Conservation (phyloP, 495 filamentous ascomycete genomes). For the Hypoxylon fuscum region DNA sequence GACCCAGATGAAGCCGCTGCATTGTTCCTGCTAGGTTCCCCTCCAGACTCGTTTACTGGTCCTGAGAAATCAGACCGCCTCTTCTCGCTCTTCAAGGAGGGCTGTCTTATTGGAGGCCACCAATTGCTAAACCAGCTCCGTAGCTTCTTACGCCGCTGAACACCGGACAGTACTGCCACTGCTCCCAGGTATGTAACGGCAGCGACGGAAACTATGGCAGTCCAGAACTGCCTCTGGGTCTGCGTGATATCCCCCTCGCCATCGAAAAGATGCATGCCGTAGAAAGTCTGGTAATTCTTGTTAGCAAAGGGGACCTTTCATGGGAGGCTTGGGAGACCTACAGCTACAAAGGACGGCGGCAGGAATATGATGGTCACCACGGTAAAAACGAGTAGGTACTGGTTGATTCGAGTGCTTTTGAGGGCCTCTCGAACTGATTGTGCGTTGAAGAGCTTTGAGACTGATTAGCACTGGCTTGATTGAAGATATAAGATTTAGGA, state of each 20-base stretch:
- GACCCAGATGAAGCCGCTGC: background rate
- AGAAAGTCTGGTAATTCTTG: background rate
- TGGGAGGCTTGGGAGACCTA: background rate
- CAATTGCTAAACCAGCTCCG: background rate
- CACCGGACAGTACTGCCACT: background rate
- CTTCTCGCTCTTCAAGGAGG: no score
- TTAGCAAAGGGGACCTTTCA: no score
- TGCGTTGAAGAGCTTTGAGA: slow-evolving; percentile 1
- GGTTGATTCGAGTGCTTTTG: background rate
- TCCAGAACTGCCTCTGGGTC: background rate
- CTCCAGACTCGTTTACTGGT: background rate
- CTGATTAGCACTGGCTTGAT: background rate
- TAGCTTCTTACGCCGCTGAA: background rate
- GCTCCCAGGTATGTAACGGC: background rate
- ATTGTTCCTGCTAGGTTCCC: background rate
- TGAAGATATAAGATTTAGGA: background rate
- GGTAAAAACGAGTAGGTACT: background rate
- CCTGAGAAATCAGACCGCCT: no score
- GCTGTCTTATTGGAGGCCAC: background rate
- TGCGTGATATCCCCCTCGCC: background rate
- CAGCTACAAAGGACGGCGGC: background rate
- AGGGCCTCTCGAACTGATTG: background rate
- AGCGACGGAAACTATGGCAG: background rate
- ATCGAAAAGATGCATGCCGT: slow-evolving; percentile 2
- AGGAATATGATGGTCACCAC: background rate